Evolutionary conservation across 805 yeast genomes (phyloP).

Genomic region (Torulaspora maleeae): DNA sequence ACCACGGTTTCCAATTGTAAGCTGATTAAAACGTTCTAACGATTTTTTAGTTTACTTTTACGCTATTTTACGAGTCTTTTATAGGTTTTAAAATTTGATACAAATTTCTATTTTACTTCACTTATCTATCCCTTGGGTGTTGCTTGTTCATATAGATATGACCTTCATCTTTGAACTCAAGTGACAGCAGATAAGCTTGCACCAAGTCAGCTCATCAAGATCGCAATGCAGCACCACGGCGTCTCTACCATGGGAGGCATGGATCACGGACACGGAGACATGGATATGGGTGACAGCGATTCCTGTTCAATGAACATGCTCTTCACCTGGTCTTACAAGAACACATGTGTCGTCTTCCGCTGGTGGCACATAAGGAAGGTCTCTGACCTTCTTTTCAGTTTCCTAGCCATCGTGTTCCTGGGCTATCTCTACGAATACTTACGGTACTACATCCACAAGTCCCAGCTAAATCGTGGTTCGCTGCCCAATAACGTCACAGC

Average conservation of each 20-base stretch:
- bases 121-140: neutral
- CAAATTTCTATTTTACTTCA: conserved; percentile 3
- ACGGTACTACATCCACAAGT: conserved; percentile 14
- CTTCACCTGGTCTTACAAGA: conserved; percentile 72
- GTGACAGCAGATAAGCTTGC: neutral
- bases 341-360: conserved; percentile 65
- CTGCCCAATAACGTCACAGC: conserved; percentile 4
- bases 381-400: conserved; percentile 48
- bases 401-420: conserved; percentile 45
- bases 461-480: conserved; percentile 10
- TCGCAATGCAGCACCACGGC: conserved; percentile 9
- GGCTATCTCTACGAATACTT: conserved; percentile 60
- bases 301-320: conserved; percentile 65
- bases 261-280: conserved; percentile 22
- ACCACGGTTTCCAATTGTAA: conserved; percentile 44
- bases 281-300: conserved; percentile 25
- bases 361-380: conserved; percentile 74
- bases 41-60: conserved; percentile 9
- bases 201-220: neutral
- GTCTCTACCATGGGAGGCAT: conserved; percentile 12
- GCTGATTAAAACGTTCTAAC: conserved; percentile 6
- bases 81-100: conserved; percentile 12
- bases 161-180: too few species aligned
- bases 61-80: conserved; percentile 14
- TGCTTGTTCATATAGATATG: neutral